These are phyloP conservation scores for Salix caprea DNA, from an alignment of 345 rosid species.

Conservation along the genomic window DNA sequence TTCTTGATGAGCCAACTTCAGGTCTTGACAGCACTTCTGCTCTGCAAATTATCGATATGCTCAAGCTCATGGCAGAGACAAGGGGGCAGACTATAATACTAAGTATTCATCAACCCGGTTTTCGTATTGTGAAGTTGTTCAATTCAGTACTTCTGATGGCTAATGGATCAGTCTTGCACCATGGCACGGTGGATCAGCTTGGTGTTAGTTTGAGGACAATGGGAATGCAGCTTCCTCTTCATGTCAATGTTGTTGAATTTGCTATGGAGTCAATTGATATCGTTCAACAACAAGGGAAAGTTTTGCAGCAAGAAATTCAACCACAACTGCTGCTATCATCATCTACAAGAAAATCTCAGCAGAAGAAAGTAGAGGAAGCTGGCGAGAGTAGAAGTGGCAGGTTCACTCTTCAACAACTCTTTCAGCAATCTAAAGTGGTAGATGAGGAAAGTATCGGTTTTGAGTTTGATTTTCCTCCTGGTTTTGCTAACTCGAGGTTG, in stretches of 20 bases:
- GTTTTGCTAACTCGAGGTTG: conserved; percentile 65
- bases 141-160: conserved; percentile 73
- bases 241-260: conserved; percentile 68
- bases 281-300: conserved; percentile 31
- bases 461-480: conserved; percentile 33
- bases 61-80: conserved; percentile 84
- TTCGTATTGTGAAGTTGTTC: conserved; percentile 79
- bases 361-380: conserved; percentile 29
- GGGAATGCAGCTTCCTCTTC: conserved; percentile 63
- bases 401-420: conserved; percentile 74
- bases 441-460: conserved; percentile 49
- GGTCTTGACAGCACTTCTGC: conserved; percentile 93
- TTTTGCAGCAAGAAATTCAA: conserved; percentile 17
- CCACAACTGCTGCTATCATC: conserved; percentile 20
- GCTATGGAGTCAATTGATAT: conserved; percentile 78
- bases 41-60: conserved; percentile 75
- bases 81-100: conserved; percentile 66
- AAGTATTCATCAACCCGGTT: conserved; percentile 92
- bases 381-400: conserved; percentile 49
- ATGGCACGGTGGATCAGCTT: conserved; percentile 74
- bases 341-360: conserved; percentile 14
- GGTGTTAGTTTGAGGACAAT: conserved; percentile 37
- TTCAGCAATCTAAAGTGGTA: conserved; percentile 68
- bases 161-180: conserved; percentile 71
- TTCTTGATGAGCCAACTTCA: conserved; percentile 97